These are phyloP conservation scores for Triadica sebifera DNA, from an alignment of 345 rosid genomes.

Conservation along the genomic window DNA sequence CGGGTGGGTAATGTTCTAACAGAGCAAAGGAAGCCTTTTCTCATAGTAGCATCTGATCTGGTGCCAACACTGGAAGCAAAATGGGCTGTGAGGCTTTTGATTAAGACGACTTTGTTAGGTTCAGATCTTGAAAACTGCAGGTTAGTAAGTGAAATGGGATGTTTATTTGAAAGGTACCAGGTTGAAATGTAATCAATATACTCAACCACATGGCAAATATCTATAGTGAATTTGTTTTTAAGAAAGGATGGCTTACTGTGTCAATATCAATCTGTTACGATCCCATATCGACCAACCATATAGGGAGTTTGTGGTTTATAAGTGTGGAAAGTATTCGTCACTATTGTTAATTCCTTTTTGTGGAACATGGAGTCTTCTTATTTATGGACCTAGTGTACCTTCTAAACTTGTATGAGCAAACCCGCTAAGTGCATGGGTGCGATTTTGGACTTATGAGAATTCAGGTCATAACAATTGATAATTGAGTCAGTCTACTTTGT, in stretches of 20 bases:
- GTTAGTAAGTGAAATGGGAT: slow-evolving; percentile 35
- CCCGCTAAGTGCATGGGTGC: too few species aligned
- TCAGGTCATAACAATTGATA: too few species aligned
- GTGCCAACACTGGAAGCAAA: slow-evolving; percentile 72
- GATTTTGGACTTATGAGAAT: too few species aligned
- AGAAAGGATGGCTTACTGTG: not conserved
- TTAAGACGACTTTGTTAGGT: slow-evolving; percentile 65
- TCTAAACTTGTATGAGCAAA: too few species aligned
- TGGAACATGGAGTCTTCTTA: too few species aligned
- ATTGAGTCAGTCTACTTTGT: too few species aligned
- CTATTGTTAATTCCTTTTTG: too few species aligned
- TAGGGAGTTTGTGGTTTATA: too few species aligned
- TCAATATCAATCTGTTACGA: too few species aligned
- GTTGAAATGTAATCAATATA: not conserved
- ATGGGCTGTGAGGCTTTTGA: slow-evolving; percentile 71
- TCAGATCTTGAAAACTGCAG: slow-evolving; percentile 92
- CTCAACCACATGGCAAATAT: not conserved
- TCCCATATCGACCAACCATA: too few species aligned
- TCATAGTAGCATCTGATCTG: slow-evolving; percentile 81
- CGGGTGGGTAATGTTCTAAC: slow-evolving; percentile 62
- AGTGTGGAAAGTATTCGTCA: too few species aligned
- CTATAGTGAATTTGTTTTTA: not conserved
- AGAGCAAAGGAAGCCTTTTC: slow-evolving; percentile 52
- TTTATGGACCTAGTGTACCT: too few species aligned
- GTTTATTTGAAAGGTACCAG: not conserved